Evolutionary conservation across 495 filamentous ascomycete species (phyloP), one percentile per base, ranked within the genome.

Genomic region (Elaphomyces granulatus): DNA sequence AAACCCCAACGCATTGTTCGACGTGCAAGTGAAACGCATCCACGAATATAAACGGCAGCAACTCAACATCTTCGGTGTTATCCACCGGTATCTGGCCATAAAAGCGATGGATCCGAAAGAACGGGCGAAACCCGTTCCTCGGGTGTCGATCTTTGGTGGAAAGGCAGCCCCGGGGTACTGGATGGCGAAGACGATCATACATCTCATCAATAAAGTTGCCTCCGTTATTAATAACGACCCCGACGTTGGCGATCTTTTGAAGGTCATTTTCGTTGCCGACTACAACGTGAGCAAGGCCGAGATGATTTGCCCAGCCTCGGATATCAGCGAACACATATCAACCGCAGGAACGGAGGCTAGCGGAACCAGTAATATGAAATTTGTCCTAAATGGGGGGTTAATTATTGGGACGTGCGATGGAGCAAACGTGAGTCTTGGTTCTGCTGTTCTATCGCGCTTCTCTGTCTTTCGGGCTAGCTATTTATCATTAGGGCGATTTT

Each of bases 221-320:
- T 61, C 72, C n/a, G 81, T 95, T 2, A 80, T 98, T 45, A 98
- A 98, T 62, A 80, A 78, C 7, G 90, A 98, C 52, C 64, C 74
- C 26, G 90, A 96, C 34, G 75, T 96, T 52, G 87, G 87, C 17
- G 88, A 96, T 54, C 70, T 92, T 15, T 68, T 98, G 51, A 98
- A 98, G 70, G 92, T 98, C 36, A 74, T 98, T 51, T 98, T 95
- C 64, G 59, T 98, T 34, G 85, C 90, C 54, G 90, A 98, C 66
- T 98, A 98, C 72, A 98, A 98, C 46, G 90, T 98, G 50, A 93
- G 85, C 74, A 96, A 96, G 67, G 92, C 90, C 12, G 90, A 98
- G 63, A 83, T 96, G 45, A 94, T 98, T 47, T 74, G 77, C 38
- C 90, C 90, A 4, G 90, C 90, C 8, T 93, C 84, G 12, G 90